These are phyloP conservation scores for button mushroom (Agaricus bisporus) DNA, from an alignment of 768 basidiomycete genomes.

Conservation along the genomic window DNA sequence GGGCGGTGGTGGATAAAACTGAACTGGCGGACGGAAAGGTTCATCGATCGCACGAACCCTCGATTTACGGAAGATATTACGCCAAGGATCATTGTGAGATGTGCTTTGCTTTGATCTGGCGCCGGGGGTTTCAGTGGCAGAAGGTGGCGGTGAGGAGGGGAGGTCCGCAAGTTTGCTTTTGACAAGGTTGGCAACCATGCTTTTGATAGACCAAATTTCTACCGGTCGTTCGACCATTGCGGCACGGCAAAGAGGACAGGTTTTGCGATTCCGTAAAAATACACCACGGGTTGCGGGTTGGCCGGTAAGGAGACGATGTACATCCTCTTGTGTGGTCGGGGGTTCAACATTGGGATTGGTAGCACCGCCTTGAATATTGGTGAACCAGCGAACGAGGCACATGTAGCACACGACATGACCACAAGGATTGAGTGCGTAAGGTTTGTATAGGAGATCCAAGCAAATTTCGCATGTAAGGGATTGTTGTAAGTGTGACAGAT, in stretches of 20 bases:
- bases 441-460: constrained; percentile 65
- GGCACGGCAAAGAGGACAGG: constrained; percentile 72
- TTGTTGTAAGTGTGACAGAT: constrained; percentile 51
- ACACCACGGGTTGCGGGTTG: constrained; percentile 29
- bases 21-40: constrained; percentile 9
- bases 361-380: constrained; percentile 26
- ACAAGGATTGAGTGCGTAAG: constrained; percentile 70
- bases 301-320: constrained; percentile 28
- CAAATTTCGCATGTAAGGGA: constrained; percentile 76
- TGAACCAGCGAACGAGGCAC: constrained; percentile 78
- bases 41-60: not conserved
- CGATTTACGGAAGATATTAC: constrained; percentile 44
- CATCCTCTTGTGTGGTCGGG: constrained; percentile 18
- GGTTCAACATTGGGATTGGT: constrained; percentile 12
- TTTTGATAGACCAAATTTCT: constrained; percentile 68
- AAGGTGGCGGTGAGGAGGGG: constrained; percentile 18
- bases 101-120: constrained; percentile 14
- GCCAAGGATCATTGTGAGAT: constrained; percentile 51
- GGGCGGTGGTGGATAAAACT: constrained; percentile 12
- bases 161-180: constrained; percentile 47
- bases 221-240: constrained; percentile 53
- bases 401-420: constrained; percentile 68
- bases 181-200: constrained; percentile 46
- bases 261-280: constrained; percentile 52
- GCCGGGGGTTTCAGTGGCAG: constrained; percentile 20